These are phyloP conservation scores for Podospora australis DNA, from an alignment of 495 filamentous ascomycete genomes.

Conservation along the genomic window DNA sequence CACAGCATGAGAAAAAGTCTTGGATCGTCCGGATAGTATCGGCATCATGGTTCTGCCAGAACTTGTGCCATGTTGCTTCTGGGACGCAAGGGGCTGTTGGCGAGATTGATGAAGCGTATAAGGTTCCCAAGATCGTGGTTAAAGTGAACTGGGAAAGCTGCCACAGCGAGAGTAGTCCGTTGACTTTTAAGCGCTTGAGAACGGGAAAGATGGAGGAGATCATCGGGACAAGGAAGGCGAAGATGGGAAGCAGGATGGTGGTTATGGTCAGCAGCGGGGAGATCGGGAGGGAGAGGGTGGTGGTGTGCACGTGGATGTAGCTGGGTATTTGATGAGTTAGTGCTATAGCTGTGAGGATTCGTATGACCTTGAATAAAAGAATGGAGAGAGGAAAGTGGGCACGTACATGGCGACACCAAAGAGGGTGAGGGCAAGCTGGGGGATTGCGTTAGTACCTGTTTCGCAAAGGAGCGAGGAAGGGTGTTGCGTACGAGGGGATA, in stretches of 20 bases:
- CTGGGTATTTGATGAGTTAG: conserved; percentile 19
- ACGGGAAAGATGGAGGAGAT: conserved; percentile 11
- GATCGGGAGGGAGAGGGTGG: conserved; percentile 46
- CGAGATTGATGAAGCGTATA: background rate
- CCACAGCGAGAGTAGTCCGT: conserved; percentile 1
- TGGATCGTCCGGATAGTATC: background rate
- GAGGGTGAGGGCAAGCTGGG: conserved; percentile 20
- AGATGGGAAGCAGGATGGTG: conserved; percentile 46
- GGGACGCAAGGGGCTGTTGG: background rate
- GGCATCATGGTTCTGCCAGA: background rate
- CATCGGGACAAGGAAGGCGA: conserved; percentile 37
- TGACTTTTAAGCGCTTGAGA: background rate
- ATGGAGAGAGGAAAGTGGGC: background rate
- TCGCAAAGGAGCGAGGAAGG: background rate
- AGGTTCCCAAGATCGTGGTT: background rate
- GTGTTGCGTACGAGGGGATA: conserved; percentile 7
- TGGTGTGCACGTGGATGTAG: conserved; percentile 43
- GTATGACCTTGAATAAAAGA: too few species aligned
- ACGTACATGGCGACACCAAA: conserved; percentile 26
- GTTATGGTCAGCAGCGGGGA: conserved; percentile 40
- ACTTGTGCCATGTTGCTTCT: background rate
- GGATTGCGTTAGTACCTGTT: background rate
- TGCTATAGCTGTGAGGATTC: too few species aligned
- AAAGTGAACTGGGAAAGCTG: background rate
- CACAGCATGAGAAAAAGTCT: background rate